Base-by-base conservation (phyloP, 2,329 filamentous ascomycete genomes). In the Piedraia hortae region DNA sequence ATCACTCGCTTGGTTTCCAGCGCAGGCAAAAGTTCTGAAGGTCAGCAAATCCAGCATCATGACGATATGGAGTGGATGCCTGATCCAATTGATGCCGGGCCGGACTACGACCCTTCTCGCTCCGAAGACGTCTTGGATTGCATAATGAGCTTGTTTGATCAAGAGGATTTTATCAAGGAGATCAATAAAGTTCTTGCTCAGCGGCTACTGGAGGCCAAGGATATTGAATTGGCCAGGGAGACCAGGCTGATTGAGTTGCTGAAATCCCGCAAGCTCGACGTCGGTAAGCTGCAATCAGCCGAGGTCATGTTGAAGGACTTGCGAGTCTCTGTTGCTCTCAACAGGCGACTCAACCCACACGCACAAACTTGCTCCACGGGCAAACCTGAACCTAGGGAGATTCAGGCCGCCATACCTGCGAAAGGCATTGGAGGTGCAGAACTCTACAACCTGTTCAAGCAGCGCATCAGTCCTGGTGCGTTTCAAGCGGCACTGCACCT, bases 241-340 rank as follows among this genome's bases (percentile, higher is more conserved):
- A 61, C 74, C 24, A 69, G 72, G 24, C 72, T 91, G 4, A 56
- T 93, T 4, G 67, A 82, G 26, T 57, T 93, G 6, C 58, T 97
- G 27, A 91, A 91, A 48, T 59, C 74, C 28, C 66, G 80, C 5
- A 22, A 22, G 9, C 80, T 91, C 25, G 82, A 82, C 12, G 77
- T 91, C 32, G 58, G 61, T 13, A 66, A 75, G 9, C 51, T 97
- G 20, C 85, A 93, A 41, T 73, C 74, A 21, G 91, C 80, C 44
- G 82, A 97, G 40, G 85, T 97, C 36, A 97, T 97, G 85, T 61
- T 97, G 26, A 74, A 71, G 31, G 85, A 97, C 41, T 72, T 93
- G 16, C 60, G 72, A 31, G 80, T 91, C 27, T 73, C 91, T 38
- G 48, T 54, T 5, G 51, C 58, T 7, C 63, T 90, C 20, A 53